Conservation (phyloP, 805 yeast genomes). For the Kregervanrija delftensis region DNA sequence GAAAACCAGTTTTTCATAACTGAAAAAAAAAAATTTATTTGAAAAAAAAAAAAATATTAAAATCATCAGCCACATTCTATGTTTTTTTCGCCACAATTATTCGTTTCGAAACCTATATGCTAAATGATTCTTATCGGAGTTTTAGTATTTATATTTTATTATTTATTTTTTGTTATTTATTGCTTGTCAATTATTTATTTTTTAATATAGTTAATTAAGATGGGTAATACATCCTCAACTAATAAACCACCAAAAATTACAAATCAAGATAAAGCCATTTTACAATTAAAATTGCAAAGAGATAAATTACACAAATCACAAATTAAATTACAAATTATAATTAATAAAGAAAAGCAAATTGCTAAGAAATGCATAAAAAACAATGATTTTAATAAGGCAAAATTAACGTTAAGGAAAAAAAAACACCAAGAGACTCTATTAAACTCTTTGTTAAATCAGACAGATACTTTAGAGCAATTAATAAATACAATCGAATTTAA, state of each 20-base stretch:
- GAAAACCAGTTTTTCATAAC: neutral
- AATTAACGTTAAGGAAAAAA: slow-evolving; percentile 63
- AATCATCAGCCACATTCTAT: neutral
- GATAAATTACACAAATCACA: slow-evolving; percentile 78
- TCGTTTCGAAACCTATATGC: no score
- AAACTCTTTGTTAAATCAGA: slow-evolving; percentile 65
- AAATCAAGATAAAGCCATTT: slow-evolving; percentile 76
- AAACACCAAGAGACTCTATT: slow-evolving; percentile 78
- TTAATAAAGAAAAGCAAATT: slow-evolving; percentile 52
- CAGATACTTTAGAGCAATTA: slow-evolving; percentile 71
- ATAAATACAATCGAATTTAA: slow-evolving; percentile 83
- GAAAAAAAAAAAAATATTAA: neutral
- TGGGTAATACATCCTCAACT: slow-evolving; percentile 28
- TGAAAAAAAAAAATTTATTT: neutral
- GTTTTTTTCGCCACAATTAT: no score
- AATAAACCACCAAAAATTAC: slow-evolving; percentile 57
- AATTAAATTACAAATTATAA: slow-evolving; percentile 46
- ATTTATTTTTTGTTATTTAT: no score
- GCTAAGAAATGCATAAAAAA: slow-evolving; percentile 49
- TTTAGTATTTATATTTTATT: no score
- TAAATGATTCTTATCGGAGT: no score
- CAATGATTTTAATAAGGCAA: slow-evolving; percentile 55
- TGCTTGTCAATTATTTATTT: no score
- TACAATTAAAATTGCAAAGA: slow-evolving; percentile 81
- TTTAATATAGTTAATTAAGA: slow-evolving; percentile 3